phyloP scores from a whole-genome alignment of 345 rosid species.

The Reutealis trisperma region DNA sequence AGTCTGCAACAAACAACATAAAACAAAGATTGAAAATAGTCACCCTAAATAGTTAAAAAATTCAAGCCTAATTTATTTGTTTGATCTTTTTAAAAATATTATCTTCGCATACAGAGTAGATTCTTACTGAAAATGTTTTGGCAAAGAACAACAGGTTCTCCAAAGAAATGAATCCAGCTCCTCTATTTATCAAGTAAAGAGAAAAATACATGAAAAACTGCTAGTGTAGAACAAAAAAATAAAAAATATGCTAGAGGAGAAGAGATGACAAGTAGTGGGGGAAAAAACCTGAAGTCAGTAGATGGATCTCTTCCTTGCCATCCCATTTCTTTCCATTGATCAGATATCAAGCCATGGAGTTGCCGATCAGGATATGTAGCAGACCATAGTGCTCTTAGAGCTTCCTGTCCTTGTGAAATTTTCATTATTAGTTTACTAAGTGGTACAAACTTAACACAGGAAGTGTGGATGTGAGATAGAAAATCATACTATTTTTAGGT shows the following conservation, averaged over 20 bases:
- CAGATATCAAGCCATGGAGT: constrained; percentile 74
- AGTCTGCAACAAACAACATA: constrained; percentile 40
- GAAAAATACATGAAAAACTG: neutral
- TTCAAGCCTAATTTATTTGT: neutral
- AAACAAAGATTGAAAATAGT: neutral
- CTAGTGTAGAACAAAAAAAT: neutral
- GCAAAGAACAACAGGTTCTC: constrained; percentile 94
- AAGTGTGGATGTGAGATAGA: neutral
- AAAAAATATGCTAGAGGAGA: neutral
- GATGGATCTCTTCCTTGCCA: constrained; percentile 99
- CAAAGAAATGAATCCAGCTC: constrained; percentile 91
- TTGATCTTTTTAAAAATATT: neutral
- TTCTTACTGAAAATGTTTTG: constrained; percentile 71
- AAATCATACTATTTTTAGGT: neutral
- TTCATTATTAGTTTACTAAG: neutral
- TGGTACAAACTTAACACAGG: neutral
- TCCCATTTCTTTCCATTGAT: constrained; percentile 98
- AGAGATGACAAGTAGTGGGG: neutral
- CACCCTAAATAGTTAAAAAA: neutral
- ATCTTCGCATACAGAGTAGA: neutral
- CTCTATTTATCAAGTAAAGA: constrained; percentile 47
- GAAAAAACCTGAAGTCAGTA: constrained; percentile 77
- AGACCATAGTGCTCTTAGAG: constrained; percentile 82
- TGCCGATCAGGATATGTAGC: constrained; percentile 72
- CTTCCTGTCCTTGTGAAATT: constrained; percentile 45